Evolutionary conservation across 31 red algal species (phyloP), one percentile per base, ranked within the genome.

Genomic region (Asparagopsis taxiformis): DNA sequence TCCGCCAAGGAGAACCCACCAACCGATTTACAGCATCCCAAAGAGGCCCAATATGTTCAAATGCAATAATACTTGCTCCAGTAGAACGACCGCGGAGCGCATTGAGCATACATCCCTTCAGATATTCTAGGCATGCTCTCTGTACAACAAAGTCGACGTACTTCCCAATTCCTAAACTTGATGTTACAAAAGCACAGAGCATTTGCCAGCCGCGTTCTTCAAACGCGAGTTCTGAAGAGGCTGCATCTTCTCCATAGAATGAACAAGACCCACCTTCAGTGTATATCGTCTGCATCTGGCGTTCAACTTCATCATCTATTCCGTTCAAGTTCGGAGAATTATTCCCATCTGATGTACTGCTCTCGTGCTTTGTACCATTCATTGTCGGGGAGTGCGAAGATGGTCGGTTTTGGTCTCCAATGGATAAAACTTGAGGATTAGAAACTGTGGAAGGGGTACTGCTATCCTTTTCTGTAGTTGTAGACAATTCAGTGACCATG

Each of bases 151-250:
- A 83, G 52, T 91, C 87, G 36, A 83, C 77, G 43, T 82, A 83
- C 20, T 63, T 76, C 19, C 72, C 76, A 31, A 77, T 60, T 11
- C 77, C 87, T 3, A 91, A 50, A 29, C 71, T 77, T 23, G 77
- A 73, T 1, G 49, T 65, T 43, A 91, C 70, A 76, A 91, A 91
- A 38, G 53, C 49, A 62, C 87, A 83, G 23, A 91, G 36, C 46
- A 91, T 73, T 63, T 83, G 71, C 87, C 87, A 91, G 13, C 59
- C 87, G 35, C 78, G 69, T 54, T 91, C 87, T 32, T 88, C 84
- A 54, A 71, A 88, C 15, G 43, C 62, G 3, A 86, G 63, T 19
- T 65, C 31, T 56, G 52, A 57, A 25, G 71, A 55, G 7, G 68
- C 33, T 1, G 61, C 67, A 28, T 67, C 70, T 56, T 86, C 81